Percentiles rank a stretch among this genome's conserved stretches.
Conservation (phyloP, 2,329 filamentous ascomycete species). For the Didymella lethalis region DNA sequence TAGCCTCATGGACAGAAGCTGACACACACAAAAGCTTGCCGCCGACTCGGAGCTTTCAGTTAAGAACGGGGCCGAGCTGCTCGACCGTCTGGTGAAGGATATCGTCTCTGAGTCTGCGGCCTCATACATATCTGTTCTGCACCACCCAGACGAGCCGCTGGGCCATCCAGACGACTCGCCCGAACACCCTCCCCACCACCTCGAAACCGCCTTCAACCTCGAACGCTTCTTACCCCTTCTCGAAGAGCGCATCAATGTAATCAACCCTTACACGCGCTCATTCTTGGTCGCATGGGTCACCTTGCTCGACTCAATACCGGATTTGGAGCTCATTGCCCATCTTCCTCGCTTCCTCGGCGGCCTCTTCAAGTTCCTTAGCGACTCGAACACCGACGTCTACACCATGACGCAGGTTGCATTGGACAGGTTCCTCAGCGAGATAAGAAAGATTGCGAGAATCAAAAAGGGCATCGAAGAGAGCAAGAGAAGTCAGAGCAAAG, state of each 20-base stretch:
- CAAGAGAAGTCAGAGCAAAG: slow-evolving; percentile 71
- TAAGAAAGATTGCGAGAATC: slow-evolving; percentile 90
- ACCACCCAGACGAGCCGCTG: slow-evolving; percentile 64
- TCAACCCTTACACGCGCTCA: slow-evolving; percentile 92
- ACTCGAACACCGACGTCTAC: slow-evolving; percentile 92
- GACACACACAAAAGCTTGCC: slow-evolving; percentile 70
- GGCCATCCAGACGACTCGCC: slow-evolving; percentile 50
- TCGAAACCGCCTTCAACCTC: slow-evolving; percentile 90
- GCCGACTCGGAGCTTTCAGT: slow-evolving; percentile 96
- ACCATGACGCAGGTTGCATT: slow-evolving; percentile 88
- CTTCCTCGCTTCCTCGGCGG: slow-evolving; percentile 91
- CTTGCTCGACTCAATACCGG: slow-evolving; percentile 92
- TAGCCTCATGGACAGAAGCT: slow-evolving; percentile 20
- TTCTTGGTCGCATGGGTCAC: slow-evolving; percentile 98
- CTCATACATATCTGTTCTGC: slow-evolving; percentile 90
- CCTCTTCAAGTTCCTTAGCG: slow-evolving; percentile 88
- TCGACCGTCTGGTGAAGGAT: slow-evolving; percentile 94
- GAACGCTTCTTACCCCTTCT: slow-evolving; percentile 89
- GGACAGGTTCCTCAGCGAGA: slow-evolving; percentile 90
- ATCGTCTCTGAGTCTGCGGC: slow-evolving; percentile 95
- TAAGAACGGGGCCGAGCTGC: slow-evolving; percentile 94
- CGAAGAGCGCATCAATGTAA: slow-evolving; percentile 90
- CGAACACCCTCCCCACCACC: slow-evolving; percentile 41
- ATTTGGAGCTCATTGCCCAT: slow-evolving; percentile 91
- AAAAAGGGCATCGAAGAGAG: slow-evolving; percentile 93